These are phyloP conservation scores for Mycena haematopus DNA, from an alignment of 768 basidiomycete genomes.

Conservation along the genomic window DNA sequence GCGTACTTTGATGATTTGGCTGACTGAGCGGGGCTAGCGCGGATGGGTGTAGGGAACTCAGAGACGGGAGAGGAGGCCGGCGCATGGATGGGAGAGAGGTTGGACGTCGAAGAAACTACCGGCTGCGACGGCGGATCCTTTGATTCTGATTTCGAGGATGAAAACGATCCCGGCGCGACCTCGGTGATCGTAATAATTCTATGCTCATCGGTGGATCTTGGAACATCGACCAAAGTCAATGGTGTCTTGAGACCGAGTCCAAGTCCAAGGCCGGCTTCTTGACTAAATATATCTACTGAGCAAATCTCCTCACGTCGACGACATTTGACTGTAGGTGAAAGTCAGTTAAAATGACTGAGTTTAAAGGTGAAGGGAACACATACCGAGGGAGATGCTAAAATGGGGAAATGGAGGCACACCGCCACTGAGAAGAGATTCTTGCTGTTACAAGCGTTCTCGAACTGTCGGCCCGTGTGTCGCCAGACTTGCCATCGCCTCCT, in stretches of 20 bases:
- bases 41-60: not conserved
- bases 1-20: not conserved
- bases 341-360: not conserved
- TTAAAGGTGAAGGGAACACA: not conserved
- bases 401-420: conserved; percentile 7
- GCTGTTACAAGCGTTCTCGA: not conserved
- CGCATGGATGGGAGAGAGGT: not conserved
- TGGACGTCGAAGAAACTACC: not conserved
- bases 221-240: not conserved
- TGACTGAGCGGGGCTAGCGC: not conserved
- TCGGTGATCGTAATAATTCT: conserved; percentile 6
- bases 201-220: conserved; percentile 11
- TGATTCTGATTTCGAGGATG: not conserved
- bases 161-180: conserved; percentile 13
- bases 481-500: not conserved
- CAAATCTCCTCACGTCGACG: conserved; percentile 9
- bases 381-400: conserved; percentile 7
- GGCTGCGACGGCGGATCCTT: not conserved
- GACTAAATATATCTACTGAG: conserved; percentile 14
- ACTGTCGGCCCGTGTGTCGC: not conserved
- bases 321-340: not conserved
- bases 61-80: not conserved
- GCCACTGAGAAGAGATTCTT: not conserved
- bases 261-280: conserved; percentile 4
- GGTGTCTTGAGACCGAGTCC: conserved; percentile 20